Evolutionary conservation across 169 alveolate genomes (phyloP).

Genomic region (Plasmodium adleri): DNA sequence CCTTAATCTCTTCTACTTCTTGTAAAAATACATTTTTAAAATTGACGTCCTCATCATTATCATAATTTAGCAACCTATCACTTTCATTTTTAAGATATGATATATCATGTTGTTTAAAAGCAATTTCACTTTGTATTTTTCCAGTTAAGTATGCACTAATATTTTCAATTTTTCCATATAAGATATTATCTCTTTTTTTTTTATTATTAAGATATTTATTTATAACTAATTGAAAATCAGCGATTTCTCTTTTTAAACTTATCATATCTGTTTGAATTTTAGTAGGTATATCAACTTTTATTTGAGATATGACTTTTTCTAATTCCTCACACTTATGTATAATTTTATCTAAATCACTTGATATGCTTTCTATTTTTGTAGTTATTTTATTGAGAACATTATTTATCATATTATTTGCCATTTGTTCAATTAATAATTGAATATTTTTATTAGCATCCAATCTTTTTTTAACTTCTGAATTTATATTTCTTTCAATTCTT

Average conservation of each 20-base stretch:
- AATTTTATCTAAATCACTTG: conserved; percentile 40
- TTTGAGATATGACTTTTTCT: conserved; percentile 33
- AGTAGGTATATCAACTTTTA: conserved; percentile 42
- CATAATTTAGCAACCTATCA: conserved; percentile 28
- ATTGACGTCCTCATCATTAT: conserved; percentile 39
- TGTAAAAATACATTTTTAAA: conserved; percentile 43
- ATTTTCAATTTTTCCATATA: conserved; percentile 62
- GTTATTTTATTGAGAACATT: conserved; percentile 70
- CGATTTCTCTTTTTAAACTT: conserved; percentile 52
- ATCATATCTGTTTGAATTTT: conserved; percentile 71
- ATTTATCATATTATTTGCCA: conserved; percentile 71
- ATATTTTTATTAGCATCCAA: conserved; percentile 67
- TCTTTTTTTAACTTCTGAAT: conserved; percentile 62
- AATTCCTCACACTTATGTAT: conserved; percentile 53
- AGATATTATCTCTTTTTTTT: conserved; percentile 65
- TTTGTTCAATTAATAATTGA: conserved; percentile 46
- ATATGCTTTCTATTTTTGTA: conserved; percentile 56
- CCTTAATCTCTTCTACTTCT: conserved; percentile 56
- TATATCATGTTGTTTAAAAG: conserved; percentile 49
- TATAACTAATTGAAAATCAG: conserved; percentile 37
- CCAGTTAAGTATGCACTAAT: conserved; percentile 36
- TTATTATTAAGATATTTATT: conserved; percentile 44
- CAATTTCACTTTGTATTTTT: conserved; percentile 63
- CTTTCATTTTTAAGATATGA: conserved; percentile 47
- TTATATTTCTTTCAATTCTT: conserved; percentile 69